Base-by-base conservation (phyloP, 495 filamentous ascomycete genomes). In the Podospora australis region DNA sequence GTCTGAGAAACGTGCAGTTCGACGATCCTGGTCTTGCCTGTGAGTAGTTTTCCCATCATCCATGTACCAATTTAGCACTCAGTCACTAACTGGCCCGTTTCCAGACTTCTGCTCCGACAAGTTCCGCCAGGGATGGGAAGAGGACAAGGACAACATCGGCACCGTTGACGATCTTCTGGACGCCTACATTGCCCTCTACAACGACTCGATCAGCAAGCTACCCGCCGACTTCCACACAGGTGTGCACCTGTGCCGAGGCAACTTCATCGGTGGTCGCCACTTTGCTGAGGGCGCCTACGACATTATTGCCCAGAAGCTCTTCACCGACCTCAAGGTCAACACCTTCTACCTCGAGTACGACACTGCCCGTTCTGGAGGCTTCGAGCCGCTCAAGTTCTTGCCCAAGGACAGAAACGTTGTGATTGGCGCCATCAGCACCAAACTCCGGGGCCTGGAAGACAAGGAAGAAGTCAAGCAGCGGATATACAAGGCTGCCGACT, bases 281-380 rank as follows among this genome's bases (percentile, higher is more conserved):
- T 90, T 92, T 67, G 80, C 81, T 46, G 82, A 87, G 64, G 87
- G 87, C 24, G 82, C 80, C 17, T 92, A 90, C 65, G 87, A 90
- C 65, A 72, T 78, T 45, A 88, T 92, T 50, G 87, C 87, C 39
- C 75, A 77, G 55, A 87, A 85, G 70, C 76, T 92, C 11, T 92
- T 92, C 74, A 72, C 81, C 48, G 70, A 84, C 49, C 73, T 90
- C 34, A 78, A 87, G 51, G 80, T 88, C 13, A 76, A 84, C 66
- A 88, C 85, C 4, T 90, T 85, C 69, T 90, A 88, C 61, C 80
- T 91, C 45, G 87, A 90, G 64, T 91, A 89, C 65, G 87, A 90
- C 69, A 89, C 83, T 11, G 72, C 74, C 21, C 77, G 86, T 3
- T 75, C 83, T 9, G 87, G 87, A 13, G 82, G 84, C 20, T 90